Evolutionary conservation across 192 early-diverging fungal genomes (phyloP).

Genomic region (Allomyces macrogynus): DNA sequence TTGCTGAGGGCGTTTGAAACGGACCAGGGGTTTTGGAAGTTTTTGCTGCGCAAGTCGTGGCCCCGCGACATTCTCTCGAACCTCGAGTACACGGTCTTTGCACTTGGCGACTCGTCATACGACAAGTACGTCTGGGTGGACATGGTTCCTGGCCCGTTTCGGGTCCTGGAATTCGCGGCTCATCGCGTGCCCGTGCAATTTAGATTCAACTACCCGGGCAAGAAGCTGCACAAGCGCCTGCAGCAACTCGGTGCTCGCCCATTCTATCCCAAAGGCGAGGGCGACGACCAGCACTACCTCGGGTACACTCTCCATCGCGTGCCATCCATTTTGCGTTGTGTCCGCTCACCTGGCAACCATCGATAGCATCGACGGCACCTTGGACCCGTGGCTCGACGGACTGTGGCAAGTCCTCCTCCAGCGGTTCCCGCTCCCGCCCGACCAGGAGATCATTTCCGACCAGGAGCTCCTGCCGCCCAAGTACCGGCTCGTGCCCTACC

Average conservation of each 20-base stretch:
- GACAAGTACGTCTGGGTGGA: conserved; percentile 25
- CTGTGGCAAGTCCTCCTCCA: conserved; percentile 51
- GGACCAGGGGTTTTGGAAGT: conserved; percentile 60
- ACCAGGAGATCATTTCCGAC: conserved; percentile 25
- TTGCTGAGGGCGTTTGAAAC: too few relatives aligned
- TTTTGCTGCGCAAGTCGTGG: conserved; percentile 61
- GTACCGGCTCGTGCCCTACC: not conserved
- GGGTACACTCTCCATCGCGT: conserved; percentile 25
- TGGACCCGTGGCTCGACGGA: conserved; percentile 67
- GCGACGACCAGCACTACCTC: conserved; percentile 90
- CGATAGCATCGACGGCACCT: conserved; percentile 51
- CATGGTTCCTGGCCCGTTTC: not conserved
- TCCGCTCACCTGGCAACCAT: conserved; percentile 1
- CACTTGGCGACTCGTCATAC: conserved; percentile 89
- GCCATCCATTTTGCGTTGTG: not conserved
- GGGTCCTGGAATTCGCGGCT: not conserved
- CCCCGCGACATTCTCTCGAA: conserved; percentile 38
- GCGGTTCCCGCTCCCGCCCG: conserved; percentile 36
- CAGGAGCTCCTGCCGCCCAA: conserved; percentile 6
- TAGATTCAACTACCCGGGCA: conserved; percentile 83
- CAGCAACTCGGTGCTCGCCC: conserved; percentile 61
- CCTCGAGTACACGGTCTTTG: conserved; percentile 73
- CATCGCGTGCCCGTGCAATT: not conserved
- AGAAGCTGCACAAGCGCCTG: conserved; percentile 71
- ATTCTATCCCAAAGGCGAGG: conserved; percentile 53